Percentiles rank a stretch among this genome's conserved stretches.
Conservation (phyloP, 2,329 filamentous ascomycete genomes). For the Alternaria tenuissima region DNA sequence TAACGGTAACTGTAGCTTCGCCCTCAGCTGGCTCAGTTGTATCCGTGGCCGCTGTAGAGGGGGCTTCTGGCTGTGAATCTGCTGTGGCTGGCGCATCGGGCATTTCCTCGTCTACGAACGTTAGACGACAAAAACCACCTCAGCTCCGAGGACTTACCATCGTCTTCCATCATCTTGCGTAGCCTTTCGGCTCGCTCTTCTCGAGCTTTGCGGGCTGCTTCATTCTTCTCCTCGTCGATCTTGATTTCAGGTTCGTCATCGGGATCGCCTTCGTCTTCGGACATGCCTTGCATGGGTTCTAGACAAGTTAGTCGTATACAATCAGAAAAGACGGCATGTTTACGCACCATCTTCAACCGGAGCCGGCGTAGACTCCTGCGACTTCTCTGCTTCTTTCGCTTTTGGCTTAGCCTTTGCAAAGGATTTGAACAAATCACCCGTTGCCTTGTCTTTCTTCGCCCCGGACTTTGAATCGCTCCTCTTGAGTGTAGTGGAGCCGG, state of each 20-base stretch:
- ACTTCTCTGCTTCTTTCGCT: conserved; percentile 53
- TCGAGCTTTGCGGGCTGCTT: conserved; percentile 54
- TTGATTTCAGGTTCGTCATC: conserved; percentile 42
- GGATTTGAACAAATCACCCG: conserved; percentile 73
- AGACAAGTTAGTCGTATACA: conserved; percentile 34
- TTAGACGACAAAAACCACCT: conserved; percentile 20
- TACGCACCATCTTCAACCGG: conserved; percentile 60
- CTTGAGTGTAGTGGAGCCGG: conserved; percentile 34
- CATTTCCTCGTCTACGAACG: conserved; percentile 62
- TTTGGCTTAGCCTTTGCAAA: conserved; percentile 76
- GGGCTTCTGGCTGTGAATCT: conserved; percentile 49
- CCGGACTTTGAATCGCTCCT: conserved; percentile 52
- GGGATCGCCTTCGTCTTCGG: conserved; percentile 50
- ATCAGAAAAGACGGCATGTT: not conserved
- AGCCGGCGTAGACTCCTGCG: conserved; percentile 52
- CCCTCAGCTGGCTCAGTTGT: conserved; percentile 32
- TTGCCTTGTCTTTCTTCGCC: conserved; percentile 68
- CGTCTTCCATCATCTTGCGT: conserved; percentile 78
- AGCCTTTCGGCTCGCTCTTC: conserved; percentile 72
- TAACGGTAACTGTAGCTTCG: conserved; percentile 56
- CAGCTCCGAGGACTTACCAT: conserved; percentile 54
- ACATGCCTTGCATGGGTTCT: conserved; percentile 64
- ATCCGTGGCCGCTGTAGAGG: conserved; percentile 29
- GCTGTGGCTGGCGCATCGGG: conserved; percentile 60
- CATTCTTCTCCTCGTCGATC: conserved; percentile 43